Evolutionary conservation across 495 filamentous ascomycete genomes (phyloP).

Genomic region (Aspergillus coremiiformis): DNA sequence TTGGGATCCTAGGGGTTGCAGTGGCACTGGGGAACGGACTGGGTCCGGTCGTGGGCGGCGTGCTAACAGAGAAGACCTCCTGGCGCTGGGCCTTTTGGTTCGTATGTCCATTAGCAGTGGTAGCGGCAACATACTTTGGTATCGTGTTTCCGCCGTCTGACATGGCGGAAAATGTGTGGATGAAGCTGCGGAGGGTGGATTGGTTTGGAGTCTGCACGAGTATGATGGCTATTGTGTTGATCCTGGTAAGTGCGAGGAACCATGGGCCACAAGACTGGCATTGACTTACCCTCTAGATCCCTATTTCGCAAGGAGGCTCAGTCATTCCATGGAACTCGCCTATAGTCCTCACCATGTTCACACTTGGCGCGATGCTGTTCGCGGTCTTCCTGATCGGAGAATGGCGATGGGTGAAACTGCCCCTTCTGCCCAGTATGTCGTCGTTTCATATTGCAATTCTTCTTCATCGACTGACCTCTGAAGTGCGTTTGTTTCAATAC

Average conservation of each 20-base stretch:
- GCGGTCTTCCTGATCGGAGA: conserved; percentile 34
- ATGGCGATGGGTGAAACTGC: conserved; percentile 10
- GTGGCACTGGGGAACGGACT: conserved; percentile 39
- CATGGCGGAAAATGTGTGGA: conserved; percentile 24
- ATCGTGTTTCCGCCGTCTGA: conserved; percentile 29
- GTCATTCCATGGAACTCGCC: conserved; percentile 32
- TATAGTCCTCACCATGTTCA: conserved; percentile 28
- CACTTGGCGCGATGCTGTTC: conserved; percentile 23
- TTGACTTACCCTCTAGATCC: conserved; percentile 5
- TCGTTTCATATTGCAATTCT: background rate
- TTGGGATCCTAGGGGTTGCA: conserved; percentile 36
- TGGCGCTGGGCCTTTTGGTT: conserved; percentile 45
- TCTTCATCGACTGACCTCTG: background rate
- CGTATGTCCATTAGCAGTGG: conserved; percentile 25
- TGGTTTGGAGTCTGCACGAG: conserved; percentile 17
- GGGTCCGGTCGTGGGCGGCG: conserved; percentile 40
- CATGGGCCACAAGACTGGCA: background rate
- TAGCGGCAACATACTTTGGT: conserved; percentile 25
- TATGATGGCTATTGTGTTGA: conserved; percentile 30
- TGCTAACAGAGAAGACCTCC: conserved; percentile 24
- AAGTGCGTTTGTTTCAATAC: background rate
- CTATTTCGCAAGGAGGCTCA: conserved; percentile 33
- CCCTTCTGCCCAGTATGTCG: conserved; percentile 9
- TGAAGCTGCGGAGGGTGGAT: conserved; percentile 32
- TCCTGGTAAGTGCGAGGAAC: conserved; percentile 18